phyloP scores from a whole-genome alignment of 75 land plant species.

The Cunninghamia lanceolata region DNA sequence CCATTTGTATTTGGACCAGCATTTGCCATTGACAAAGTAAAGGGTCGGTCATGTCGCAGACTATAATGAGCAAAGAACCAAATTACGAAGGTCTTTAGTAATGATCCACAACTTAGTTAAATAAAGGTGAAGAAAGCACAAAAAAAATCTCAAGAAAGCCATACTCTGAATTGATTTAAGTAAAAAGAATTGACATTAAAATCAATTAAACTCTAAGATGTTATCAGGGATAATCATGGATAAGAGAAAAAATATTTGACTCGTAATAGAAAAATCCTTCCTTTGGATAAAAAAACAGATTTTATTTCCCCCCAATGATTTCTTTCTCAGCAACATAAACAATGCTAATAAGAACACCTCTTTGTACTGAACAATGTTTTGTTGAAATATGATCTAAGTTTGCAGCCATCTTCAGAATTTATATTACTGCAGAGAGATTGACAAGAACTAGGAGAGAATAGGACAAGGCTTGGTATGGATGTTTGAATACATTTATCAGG shows the following conservation, averaged over 20 bases:
- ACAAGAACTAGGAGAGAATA: background rate
- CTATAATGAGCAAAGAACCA: conserved; percentile 24
- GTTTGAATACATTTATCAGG: background rate
- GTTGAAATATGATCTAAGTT: background rate
- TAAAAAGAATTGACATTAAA: background rate
- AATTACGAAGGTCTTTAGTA: conserved; percentile 5
- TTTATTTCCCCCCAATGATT: background rate
- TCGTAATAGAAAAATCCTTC: background rate
- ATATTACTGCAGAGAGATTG: background rate
- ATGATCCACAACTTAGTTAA: background rate
- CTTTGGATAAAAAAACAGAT: background rate
- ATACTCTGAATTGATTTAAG: background rate
- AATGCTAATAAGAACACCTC: background rate
- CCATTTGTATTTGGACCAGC: conserved; percentile 99
- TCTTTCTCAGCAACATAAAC: background rate
- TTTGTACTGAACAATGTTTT: background rate
- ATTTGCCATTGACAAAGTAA: conserved; percentile 99
- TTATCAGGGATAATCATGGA: background rate
- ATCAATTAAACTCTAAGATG: background rate
- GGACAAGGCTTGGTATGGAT: background rate
- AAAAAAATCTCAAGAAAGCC: background rate
- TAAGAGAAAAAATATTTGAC: background rate
- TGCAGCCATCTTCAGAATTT: background rate
- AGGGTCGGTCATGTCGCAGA: conserved; percentile 96
- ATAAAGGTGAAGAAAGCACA: background rate